Base-by-base conservation (phyloP, 768 basidiomycete species). In the Panus rudis region DNA sequence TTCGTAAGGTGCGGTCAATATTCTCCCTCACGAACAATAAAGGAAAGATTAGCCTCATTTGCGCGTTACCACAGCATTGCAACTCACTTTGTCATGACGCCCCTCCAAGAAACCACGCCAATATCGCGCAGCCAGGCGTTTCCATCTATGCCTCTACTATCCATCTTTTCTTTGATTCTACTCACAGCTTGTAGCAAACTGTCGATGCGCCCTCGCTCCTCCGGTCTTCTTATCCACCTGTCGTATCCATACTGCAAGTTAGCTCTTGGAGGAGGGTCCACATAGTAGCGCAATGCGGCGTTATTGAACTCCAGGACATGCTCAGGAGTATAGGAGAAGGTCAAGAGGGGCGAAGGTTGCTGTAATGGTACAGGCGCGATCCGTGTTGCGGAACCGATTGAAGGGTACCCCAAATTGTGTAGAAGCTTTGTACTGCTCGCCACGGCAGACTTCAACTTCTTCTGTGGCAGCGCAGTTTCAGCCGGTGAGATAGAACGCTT, bases 1-100 rank as follows among this genome's bases (percentile, higher is more conserved):
- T 65, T 92, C 90, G 58, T 91, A 91, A 13, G 88, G 83, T 4
- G 86, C 79, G 40, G 76, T 81, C 61, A 92, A 62, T 53, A 93
- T 81, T 60, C 87, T 90, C 63, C 41, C 71, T 70, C 71, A 59
- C 63, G 44, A 50, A 53, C 55, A 55, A 37, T 30, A 37, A 45
- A 40, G 17, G 19, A 14, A 25, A 19, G 25, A 45, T 22, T 26
- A 23, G 19, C 14, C 14, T n/a, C 19, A 26, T 8, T 27, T 17
- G 20, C 4, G n/a, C 31, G 14, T 26, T 17, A 42, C n/a, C n/a
- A n/a, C n/a, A n/a, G n/a, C n/a, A n/a, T n/a, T 3, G 12, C 12
- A 32, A 58, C 73, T 66, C 60, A 89, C 85, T 81, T 90, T 47
- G 90, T 91, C 71, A 90, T 78, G 41, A 90, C 73, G 10, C 89